Base-by-base conservation (phyloP, 768 basidiomycete species). In the Naganishia friedmannii region DNA sequence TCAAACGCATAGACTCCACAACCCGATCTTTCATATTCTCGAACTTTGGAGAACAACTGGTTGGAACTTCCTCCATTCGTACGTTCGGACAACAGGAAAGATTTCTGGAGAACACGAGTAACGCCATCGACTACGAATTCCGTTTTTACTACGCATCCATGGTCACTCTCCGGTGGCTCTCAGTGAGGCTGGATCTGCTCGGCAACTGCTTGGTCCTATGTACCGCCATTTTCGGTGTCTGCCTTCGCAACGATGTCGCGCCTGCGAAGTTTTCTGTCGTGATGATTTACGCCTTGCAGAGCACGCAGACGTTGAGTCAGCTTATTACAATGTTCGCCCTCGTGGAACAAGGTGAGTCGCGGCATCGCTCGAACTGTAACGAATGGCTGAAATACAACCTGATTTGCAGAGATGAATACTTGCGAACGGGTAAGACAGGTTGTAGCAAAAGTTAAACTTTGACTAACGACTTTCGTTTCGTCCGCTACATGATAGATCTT, bases 171-270 rank as follows among this genome's bases (percentile, higher is more conserved):
- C 74, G 79, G 53, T 90, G 88, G 88, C 82, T 89, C 0, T 83
- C 84, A 3, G 78, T 88, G 7, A 83, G 89, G 19, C 83, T 91
- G 1, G 89, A 90, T 72, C 79, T 89, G 31, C 85, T 89, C 31
- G 87, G 86, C 0, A 88, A 89, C 74, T 70, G 87, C 19, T 79
- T 91, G 17, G 83, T 90, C 31, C 83, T 90, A n/a, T 87, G 88
- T 0, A 89, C 91, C 60, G 87, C 83, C 3, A 78, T 91, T 15
- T 90, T 90, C 76, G 88, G 87, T 2, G 86, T 86, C 19, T 86
- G 86, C 2, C 87, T 87, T 76, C 80, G 88, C 19, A 81, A 83
- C 48, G 78, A 84, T 0, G 85, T 87, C 37, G 83, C 85, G 72
- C 87, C 88, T 9, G 81, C 87, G 15, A 87, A 86, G 75, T 85